Evolutionary conservation across 768 basidiomycete genomes (phyloP).

Genomic region (Dioszegia aurantiaca): DNA sequence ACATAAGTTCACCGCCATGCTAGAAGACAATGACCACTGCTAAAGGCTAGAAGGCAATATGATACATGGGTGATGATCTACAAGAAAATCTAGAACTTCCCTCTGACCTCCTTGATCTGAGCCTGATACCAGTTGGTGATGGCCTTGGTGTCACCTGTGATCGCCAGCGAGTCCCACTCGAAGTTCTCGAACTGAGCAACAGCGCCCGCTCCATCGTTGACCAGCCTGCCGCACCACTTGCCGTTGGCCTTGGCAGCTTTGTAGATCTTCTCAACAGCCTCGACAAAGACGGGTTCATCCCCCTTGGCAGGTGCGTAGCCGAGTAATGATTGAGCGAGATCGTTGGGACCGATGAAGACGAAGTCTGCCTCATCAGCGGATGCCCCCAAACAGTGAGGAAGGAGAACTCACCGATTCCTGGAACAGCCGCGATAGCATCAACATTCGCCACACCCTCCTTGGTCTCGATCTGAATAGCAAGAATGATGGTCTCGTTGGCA

Average conservation of each 20-base stretch:
- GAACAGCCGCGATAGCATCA: slow-evolving; percentile 62
- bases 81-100: not conserved
- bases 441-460: slow-evolving; percentile 62
- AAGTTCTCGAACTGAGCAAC: not conserved
- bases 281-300: slow-evolving; percentile 35
- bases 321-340: slow-evolving; percentile 42
- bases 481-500: slow-evolving; percentile 61
- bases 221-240: slow-evolving; percentile 36
- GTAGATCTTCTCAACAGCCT: slow-evolving; percentile 39
- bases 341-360: slow-evolving; percentile 48
- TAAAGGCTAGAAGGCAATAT: no score
- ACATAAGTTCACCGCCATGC: no score
- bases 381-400: not conserved
- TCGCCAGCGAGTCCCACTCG: slow-evolving; percentile 29
- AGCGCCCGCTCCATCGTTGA: slow-evolving; percentile 28
- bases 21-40: not conserved
- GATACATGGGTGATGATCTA: no score
- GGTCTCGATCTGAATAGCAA: slow-evolving; percentile 70
- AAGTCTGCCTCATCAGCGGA: slow-evolving; percentile 20
- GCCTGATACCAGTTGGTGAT: slow-evolving; percentile 26
- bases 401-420: slow-evolving; percentile 56
- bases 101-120: slow-evolving; percentile 16
- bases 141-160: slow-evolving; percentile 40
- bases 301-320: slow-evolving; percentile 38
- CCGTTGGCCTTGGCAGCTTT: slow-evolving; percentile 32